Evolutionary conservation across 805 yeast species (phyloP), one percentile per base, ranked within the genome.

Genomic region (Sugiyamaella floridensis): DNA sequence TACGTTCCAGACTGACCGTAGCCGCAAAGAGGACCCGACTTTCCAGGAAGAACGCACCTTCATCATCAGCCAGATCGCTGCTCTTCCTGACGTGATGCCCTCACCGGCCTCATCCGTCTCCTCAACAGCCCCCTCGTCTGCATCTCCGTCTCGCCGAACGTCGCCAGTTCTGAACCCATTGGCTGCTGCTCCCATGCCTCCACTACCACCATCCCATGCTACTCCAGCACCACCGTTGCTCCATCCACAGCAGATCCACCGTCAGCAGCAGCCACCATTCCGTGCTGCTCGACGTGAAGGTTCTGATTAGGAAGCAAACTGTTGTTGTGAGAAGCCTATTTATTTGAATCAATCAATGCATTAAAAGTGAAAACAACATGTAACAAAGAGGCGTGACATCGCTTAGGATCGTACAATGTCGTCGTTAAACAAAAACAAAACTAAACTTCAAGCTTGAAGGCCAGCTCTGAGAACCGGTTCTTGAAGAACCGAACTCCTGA

Each of bases 41-140:
- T 83, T 88, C 63, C 72, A 77, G 40, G 92, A 85, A 52, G 99
- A 93, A 67, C 82, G 85, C 61, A 86, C 81, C 51, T 93, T 85
- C 67, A 82, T 93, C 32, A 74, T 88, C 45, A 80, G 79, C 54
- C 87, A 86, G 58, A 86, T 92, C 49, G 82, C 81, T 7, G 61
- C 58, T 14, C 57, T 68, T 32, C 67, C 66, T 6, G 58, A 45
- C 15, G 11, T 18, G 10, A 26, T 22, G 56, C 42, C 50, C 54
- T 32, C 47, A 7, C 44, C 57, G 1, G 16, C 48, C 16, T 43
- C 50, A 11, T 40, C 50, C 22, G 29, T 20, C 57, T 42, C 50
- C 55, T 32, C 47, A 8, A 41, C 57, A 1, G 22, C 48, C 7
- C 22, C 50, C 12, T 40, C 48, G 5, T 45, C 48, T 9, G 41